Evolutionary conservation across 2,329 filamentous ascomycete genomes (phyloP).

Genomic region (Colletotrichum sp.): DNA sequence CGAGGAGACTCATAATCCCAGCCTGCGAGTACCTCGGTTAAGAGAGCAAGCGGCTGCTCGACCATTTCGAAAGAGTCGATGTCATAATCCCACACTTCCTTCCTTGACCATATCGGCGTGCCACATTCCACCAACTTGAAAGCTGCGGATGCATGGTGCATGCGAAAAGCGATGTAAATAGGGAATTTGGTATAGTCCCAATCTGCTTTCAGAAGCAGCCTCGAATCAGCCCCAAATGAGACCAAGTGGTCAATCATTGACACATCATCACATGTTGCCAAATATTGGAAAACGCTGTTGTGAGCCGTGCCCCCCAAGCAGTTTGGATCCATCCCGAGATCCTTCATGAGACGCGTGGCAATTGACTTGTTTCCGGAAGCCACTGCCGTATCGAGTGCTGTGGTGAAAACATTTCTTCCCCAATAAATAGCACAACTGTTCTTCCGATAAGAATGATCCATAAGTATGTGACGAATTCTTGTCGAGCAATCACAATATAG

Average conservation of each 20-base stretch:
- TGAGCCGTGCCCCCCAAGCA: accelerated
- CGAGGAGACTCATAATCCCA: neutral
- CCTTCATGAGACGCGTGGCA: accelerated
- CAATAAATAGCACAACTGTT: neutral
- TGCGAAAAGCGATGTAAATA: neutral
- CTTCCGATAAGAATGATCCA: too few species aligned
- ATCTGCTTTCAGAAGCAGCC: neutral
- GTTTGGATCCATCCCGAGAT: neutral
- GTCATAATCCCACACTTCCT: neutral
- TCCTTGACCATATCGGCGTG: neutral
- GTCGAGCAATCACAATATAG: neutral
- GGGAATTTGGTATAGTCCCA: accelerated
- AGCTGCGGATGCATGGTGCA: neutral
- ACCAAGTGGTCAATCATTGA: neutral
- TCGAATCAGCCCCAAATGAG: neutral
- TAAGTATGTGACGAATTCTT: neutral
- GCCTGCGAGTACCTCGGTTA: neutral
- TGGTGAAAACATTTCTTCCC: neutral
- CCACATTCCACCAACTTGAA: neutral
- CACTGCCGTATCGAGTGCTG: neutral
- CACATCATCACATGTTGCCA: neutral
- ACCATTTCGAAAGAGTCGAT: neutral
- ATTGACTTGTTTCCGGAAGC: neutral
- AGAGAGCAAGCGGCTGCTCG: neutral
- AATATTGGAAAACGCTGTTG: neutral